Evolutionary conservation across 2,329 filamentous ascomycete genomes (phyloP).

Genomic region (Pyrenophora tritici-repentis): DNA sequence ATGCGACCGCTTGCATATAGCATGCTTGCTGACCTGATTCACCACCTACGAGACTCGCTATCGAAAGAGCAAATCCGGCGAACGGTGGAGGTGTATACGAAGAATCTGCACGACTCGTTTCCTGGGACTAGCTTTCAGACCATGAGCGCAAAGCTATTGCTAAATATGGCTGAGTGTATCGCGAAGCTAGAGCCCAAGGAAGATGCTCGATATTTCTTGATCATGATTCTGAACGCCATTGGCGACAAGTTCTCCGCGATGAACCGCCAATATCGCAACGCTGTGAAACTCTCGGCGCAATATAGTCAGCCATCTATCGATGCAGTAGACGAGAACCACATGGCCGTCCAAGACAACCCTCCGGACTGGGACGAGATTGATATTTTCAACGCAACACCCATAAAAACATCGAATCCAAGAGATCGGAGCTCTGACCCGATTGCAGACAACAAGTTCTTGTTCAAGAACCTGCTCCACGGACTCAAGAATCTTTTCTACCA

Average conservation of each 20-base stretch:
- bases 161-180: constrained; percentile 99
- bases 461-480: constrained; percentile 94
- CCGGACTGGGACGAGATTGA: constrained; percentile 99
- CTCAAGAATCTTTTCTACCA: constrained; percentile 97
- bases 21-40: constrained; percentile 97
- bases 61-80: constrained; percentile 89
- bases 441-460: constrained; percentile 95
- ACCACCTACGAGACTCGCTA: constrained; percentile 91
- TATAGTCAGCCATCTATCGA: constrained; percentile 70
- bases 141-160: constrained; percentile 94
- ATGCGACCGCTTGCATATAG: constrained; percentile 96
- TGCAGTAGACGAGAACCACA: constrained; percentile 74
- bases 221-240: constrained; percentile 97
- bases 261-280: constrained; percentile 95
- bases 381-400: constrained; percentile 94
- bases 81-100: constrained; percentile 96
- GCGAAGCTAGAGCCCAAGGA: constrained; percentile 90
- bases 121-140: constrained; percentile 99
- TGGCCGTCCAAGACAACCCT: constrained; percentile 77
- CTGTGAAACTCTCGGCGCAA: constrained; percentile 85
- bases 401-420: constrained; percentile 89
- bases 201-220: constrained; percentile 91
- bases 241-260: constrained; percentile 98
- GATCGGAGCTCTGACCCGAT: constrained; percentile 90
- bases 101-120: constrained; percentile 92